These are phyloP conservation scores for Yamadazyma akitaensis DNA, from an alignment of 805 yeast genomes.

Conservation along the genomic window DNA sequence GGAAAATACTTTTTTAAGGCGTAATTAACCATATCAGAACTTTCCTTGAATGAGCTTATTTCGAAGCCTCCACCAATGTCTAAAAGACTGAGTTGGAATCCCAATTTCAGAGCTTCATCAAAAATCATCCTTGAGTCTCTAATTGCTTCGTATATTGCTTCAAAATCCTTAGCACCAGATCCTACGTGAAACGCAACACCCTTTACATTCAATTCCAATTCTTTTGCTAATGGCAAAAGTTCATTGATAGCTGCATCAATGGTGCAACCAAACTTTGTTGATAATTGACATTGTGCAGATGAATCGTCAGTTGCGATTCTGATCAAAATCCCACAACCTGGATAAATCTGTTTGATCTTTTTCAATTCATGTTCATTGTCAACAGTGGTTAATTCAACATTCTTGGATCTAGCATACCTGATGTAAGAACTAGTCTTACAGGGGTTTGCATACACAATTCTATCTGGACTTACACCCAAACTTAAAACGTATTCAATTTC, in stretches of 20 bases:
- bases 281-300: constrained; percentile 77
- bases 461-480: constrained; percentile 59
- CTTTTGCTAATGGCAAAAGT: constrained; percentile 60
- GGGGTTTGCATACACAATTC: constrained; percentile 90
- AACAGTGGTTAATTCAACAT: constrained; percentile 75
- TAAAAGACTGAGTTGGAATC: constrained; percentile 47
- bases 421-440: constrained; percentile 85
- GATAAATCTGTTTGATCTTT: constrained; percentile 68
- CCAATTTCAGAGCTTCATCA: constrained; percentile 44
- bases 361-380: constrained; percentile 83
- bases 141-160: constrained; percentile 66
- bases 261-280: constrained; percentile 86
- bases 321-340: constrained; percentile 65
- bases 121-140: constrained; percentile 68
- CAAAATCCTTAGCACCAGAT: constrained; percentile 79
- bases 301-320: constrained; percentile 90
- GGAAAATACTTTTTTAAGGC: constrained; percentile 65
- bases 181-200: constrained; percentile 98
- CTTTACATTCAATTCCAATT: constrained; percentile 57
- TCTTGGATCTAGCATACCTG: constrained; percentile 57
- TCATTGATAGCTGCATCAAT: constrained; percentile 46
- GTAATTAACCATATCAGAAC: constrained; percentile 54
- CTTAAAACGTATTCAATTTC: constrained; percentile 70
- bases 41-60: constrained; percentile 53
- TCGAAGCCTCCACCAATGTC: constrained; percentile 96